Base-by-base conservation (phyloP, 106 monocot species). In the Acorus gramineus region DNA sequence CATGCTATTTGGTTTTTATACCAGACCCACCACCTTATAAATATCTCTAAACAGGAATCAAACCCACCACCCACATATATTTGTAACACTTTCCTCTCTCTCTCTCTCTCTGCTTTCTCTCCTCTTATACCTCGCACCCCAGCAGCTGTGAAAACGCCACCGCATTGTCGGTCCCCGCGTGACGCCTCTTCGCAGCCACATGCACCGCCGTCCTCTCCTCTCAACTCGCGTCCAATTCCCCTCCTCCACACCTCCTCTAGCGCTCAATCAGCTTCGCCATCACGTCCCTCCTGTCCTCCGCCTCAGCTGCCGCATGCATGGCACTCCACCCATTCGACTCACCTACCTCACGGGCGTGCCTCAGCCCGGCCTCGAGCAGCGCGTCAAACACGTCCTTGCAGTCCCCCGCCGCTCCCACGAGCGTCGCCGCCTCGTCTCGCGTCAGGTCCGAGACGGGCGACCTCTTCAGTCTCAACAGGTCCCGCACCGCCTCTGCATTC, bases 171-270 rank as follows among this genome's bases (percentile, higher is more conserved):
- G n/a, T 73, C 47, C 73, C 44, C 59, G 59, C 52, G 59, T 77
- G 65, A 46, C 84, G 80, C 66, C 66, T 80, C 60, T 73, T 61
- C 50, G 80, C 71, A 3, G 80, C 81, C 63, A 78, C 50, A 14
- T 81, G 74, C 59, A 78, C 12, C 69, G 77, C 57, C 54, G 77
- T 81, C 47, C 81, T 42, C 14, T 77, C 78, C 14, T 78, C 85
- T 42, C 67, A 60, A 43, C 71, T 57, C 49, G 71, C 11, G 11
- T 78, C 73, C 46, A 74, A 12, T 7, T 12, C 57, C 7, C 5
- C 49, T 4, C 53, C 55, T 3, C 62, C n/a, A n/a, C n/a, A n/a
- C n/a, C n/a, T n/a, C n/a, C n/a, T 14, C 11, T 8, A 13, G 11
- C 64, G 54, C 13, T 11, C 62, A 4, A 11, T 6, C 58, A 53